Base-by-base conservation (phyloP, 495 filamentous ascomycete species). In the Clavariopsis aquatica region DNA sequence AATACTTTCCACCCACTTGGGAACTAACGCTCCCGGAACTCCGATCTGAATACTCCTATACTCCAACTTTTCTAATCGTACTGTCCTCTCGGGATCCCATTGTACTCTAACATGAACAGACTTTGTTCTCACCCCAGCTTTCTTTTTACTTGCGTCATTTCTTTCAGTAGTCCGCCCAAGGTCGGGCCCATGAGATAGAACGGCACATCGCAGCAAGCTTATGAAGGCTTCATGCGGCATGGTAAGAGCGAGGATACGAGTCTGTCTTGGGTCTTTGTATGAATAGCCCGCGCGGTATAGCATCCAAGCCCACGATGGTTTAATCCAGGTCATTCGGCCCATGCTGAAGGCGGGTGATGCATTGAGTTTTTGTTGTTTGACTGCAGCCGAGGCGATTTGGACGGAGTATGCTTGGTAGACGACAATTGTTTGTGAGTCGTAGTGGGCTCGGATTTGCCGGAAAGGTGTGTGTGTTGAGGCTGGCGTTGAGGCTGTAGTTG, bases 271-370 rank as follows among this genome's bases (percentile, higher is more conserved):
- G 31, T 70, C 69, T 60, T 72, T 72, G 66, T 63, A 69, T 7
- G 62, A 69, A 52, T 70, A 70, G n/a, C 67, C 62, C 22, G 41
- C 27, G 22, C 66, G 52, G 63, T 84, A 87, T 68, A 87, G 80
- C 83, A 87, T 87, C 85, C 85, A 88, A 56, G 76, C 74, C 80
- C 83, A 88, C 49, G 76, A 80, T 5, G 85, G 85, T 66, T 87
- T 88, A 59, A 88, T 83, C 85, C 85, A 88, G 12, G 85, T 88
- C 85, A 87, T 88, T 38, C 85, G 77, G 0, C 66, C 71, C 29
- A 75, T 70, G n/a, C 57, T 68, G 76, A 87, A 88, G 9, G 75
- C 68, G 0, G 83, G 76, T 1, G 80, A 83, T 23, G 82, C 79
- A 49, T 75, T 63, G 55, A 88, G 79, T 1, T 73, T 78, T 65